Percentiles rank a stretch among this genome's conserved stretches.
phyloP scores from a whole-genome alignment of 371 early-diverging fungal species.

The Mortierella sp. region DNA sequence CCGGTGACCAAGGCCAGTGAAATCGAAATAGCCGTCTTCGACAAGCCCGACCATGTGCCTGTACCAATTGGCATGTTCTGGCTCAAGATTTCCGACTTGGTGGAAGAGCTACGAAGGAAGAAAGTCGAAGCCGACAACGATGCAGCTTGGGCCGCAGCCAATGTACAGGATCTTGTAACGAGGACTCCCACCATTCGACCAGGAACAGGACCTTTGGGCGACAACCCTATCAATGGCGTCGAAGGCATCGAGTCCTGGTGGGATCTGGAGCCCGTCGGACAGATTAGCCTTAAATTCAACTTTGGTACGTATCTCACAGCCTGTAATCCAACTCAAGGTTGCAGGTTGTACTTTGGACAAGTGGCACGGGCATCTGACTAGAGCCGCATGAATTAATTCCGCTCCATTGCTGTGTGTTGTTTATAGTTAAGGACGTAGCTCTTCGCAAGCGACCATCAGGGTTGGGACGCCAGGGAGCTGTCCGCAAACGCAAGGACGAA shows the following conservation, averaged over 20 bases:
- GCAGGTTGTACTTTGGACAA: slow-evolving; percentile 66
- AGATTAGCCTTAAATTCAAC: slow-evolving; percentile 80
- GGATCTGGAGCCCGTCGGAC: slow-evolving; percentile 93
- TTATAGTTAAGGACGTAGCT: slow-evolving; percentile 52
- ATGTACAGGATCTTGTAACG: slow-evolving; percentile 44
- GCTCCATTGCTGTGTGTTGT: neutral
- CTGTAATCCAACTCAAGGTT: slow-evolving; percentile 85
- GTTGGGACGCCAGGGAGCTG: slow-evolving; percentile 87
- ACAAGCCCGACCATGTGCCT: slow-evolving; percentile 71
- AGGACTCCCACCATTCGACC: slow-evolving; percentile 24
- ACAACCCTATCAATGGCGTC: slow-evolving; percentile 39
- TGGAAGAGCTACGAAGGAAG: slow-evolving; percentile 76
- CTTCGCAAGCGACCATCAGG: slow-evolving; percentile 68
- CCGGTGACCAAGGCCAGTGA: slow-evolving; percentile 87
- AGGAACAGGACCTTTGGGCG: slow-evolving; percentile 33
- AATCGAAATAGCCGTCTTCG: slow-evolving; percentile 86
- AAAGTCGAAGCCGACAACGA: slow-evolving; percentile 71
- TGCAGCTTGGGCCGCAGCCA: slow-evolving; percentile 63
- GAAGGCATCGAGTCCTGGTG: slow-evolving; percentile 82
- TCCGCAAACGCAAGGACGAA: slow-evolving; percentile 82
- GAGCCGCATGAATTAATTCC: slow-evolving; percentile 60
- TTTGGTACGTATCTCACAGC: slow-evolving; percentile 77
- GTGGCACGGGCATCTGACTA: slow-evolving; percentile 75
- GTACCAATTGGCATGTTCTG: slow-evolving; percentile 81
- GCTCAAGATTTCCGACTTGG: slow-evolving; percentile 82